Base-by-base conservation (phyloP, 2,329 filamentous ascomycete genomes). In the Colletotrichum liriopes region DNA sequence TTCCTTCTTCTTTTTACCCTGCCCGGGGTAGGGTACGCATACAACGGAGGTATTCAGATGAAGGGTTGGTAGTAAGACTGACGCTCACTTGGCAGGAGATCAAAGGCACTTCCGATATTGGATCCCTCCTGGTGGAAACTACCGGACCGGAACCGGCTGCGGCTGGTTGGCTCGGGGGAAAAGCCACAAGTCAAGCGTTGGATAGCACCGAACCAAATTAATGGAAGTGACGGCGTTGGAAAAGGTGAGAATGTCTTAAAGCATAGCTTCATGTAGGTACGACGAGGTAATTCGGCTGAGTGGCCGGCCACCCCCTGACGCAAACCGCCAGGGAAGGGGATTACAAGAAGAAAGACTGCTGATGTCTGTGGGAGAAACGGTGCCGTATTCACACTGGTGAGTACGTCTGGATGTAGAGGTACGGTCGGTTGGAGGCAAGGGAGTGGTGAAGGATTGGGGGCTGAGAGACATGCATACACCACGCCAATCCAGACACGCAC, bases 311-410 rank as follows among this genome's bases (percentile, higher is more conserved):
- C 35, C 55, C 64, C 14, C 51, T 62, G 35, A 45, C 32, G 65
- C 69, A 58, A 72, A 59, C 37, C 65, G 64, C 45, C 20, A 35
- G 52, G 52, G 43, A 63, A 47, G 51, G 18, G 32, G 35, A 51
- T 56, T 58, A 6, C 16, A 39, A 39, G 23, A n/a, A 52, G 35
- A 52, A 18, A 37, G 35, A 51, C 18, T n/a, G 16, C 23, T 29
- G 29, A 72, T 54, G 52, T 29, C 20, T 20, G 52, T 29, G 23
- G 23, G 26, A 55, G 55, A 67, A 71, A 67, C 63, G 68, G 68
- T 62, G 29, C 47, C 47, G 26, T n/a, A 49, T 37, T 29, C 29
- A 9, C 29, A 9, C 32, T 11, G 8, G 29, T 26, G 6, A 63
- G 49, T n/a, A 54, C 32, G 11, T 9, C 11, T 32, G 45, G 6